phyloP scores from a whole-genome alignment of 2,329 filamentous ascomycete genomes.

The Aaosphaeria arxii region DNA sequence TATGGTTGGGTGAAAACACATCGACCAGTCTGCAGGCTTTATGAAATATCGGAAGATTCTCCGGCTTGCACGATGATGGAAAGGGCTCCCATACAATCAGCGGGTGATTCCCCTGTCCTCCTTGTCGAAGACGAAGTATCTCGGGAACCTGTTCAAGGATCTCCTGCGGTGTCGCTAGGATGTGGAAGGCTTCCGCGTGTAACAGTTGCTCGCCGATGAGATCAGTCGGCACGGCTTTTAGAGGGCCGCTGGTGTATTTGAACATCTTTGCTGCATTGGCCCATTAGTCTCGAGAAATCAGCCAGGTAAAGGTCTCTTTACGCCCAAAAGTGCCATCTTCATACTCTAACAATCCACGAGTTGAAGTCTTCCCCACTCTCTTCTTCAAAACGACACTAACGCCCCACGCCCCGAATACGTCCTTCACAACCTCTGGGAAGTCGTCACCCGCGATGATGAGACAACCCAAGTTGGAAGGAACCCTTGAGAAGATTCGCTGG shows the following conservation, averaged over 20 bases:
- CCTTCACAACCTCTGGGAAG: conserved; percentile 9
- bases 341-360: conserved; percentile 15
- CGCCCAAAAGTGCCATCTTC: conserved; percentile 19
- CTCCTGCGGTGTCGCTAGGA: conserved; percentile 16
- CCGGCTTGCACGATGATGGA: conserved; percentile 10
- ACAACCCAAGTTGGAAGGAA: conserved; percentile 9
- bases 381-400: conserved; percentile 9
- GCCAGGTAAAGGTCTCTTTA: not conserved
- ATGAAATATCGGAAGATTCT: conserved; percentile 5
- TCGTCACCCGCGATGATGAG: conserved; percentile 16
- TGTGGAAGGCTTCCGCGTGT: conserved; percentile 12
- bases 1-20: conserved; percentile 23
- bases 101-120: conserved; percentile 3
- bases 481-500: not conserved
- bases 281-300: not conserved
- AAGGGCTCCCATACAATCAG: conserved; percentile 21
- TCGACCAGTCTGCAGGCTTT: conserved; percentile 15
- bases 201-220: conserved; percentile 9
- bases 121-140: conserved; percentile 8
- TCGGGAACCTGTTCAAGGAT: conserved; percentile 10
- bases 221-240: conserved; percentile 8
- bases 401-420: conserved; percentile 7
- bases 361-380: conserved; percentile 2
- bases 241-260: conserved; percentile 12
- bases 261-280: conserved; percentile 15